phyloP scores from a whole-genome alignment of 805 yeast species.

The Nematodospora valgi region DNA sequence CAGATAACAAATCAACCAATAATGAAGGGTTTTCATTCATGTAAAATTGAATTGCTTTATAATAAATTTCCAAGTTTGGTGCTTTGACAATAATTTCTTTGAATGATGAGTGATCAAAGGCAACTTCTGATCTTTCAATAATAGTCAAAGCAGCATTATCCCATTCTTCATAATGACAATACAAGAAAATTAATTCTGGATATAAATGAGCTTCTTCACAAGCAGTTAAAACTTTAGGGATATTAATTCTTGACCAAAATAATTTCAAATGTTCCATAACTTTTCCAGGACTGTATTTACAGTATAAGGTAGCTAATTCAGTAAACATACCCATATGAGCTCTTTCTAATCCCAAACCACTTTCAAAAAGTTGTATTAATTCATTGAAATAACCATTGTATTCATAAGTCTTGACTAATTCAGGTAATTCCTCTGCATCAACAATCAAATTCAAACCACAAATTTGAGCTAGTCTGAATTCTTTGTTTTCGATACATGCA shows the following conservation, averaged over 20 bases:
- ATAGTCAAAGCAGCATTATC: constrained; percentile 96
- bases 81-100: constrained; percentile 94
- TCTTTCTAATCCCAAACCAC: constrained; percentile 93
- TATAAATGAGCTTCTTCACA: constrained; percentile 92
- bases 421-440: constrained; percentile 96
- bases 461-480: constrained; percentile 95
- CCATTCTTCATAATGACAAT: constrained; percentile 99
- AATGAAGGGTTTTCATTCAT: constrained; percentile 88
- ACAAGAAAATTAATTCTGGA: constrained; percentile 93
- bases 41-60: constrained; percentile 95
- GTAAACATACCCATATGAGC: constrained; percentile 99
- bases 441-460: constrained; percentile 96
- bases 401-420: constrained; percentile 83
- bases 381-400: constrained; percentile 88
- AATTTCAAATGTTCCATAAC: constrained; percentile 95
- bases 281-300: constrained; percentile 84
- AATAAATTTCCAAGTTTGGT: constrained; percentile 92
- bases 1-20: constrained; percentile 80
- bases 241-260: constrained; percentile 97
- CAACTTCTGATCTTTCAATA: constrained; percentile 91
- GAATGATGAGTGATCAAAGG: constrained; percentile 91
- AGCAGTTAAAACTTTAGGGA: constrained; percentile 94
- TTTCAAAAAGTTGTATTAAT: constrained; percentile 87
- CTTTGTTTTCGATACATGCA: constrained; percentile 93
- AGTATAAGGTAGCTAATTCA: constrained; percentile 85